Conservation (phyloP, 2,329 filamentous ascomycete species). For the Hymenotorrendiella dingleyae region DNA sequence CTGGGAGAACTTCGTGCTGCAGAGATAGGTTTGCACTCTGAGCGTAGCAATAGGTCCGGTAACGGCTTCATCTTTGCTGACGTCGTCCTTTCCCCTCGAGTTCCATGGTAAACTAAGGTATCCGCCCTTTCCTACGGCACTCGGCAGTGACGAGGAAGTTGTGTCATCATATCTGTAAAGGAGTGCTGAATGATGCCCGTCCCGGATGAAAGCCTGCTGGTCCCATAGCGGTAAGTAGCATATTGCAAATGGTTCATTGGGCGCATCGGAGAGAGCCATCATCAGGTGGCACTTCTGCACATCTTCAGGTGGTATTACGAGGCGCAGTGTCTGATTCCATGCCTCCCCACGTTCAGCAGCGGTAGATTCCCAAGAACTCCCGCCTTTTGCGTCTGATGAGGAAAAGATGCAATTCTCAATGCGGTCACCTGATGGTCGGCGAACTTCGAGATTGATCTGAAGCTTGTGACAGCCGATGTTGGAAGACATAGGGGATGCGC, state of each 20-base stretch:
- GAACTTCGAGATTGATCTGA: constrained; percentile 84
- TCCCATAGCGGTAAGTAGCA: constrained; percentile 95
- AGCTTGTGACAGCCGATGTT: constrained; percentile 65
- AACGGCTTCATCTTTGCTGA: constrained; percentile 64
- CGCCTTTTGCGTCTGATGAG: constrained; percentile 70
- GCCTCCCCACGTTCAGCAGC: constrained; percentile 70
- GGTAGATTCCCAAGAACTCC: constrained; percentile 85
- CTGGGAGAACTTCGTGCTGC: constrained; percentile 92
- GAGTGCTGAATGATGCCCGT: constrained; percentile 74
- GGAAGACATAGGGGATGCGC: constrained; percentile 62
- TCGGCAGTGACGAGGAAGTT: constrained; percentile 62
- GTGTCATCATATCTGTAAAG: constrained; percentile 90
- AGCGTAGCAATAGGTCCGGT: constrained; percentile 77
- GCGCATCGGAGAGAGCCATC: constrained; percentile 82
- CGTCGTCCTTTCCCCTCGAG: constrained; percentile 57
- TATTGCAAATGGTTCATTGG: constrained; percentile 82
- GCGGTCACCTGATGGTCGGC: constrained; percentile 69
- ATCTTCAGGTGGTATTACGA: constrained; percentile 72
- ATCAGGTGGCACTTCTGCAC: constrained; percentile 81
- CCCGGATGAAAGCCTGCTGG: constrained; percentile 79
- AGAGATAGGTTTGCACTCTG: constrained; percentile 76
- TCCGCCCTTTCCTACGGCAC: constrained; percentile 67
- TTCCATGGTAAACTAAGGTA: constrained; percentile 84
- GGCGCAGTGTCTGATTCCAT: constrained; percentile 84
- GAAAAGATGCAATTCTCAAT: constrained; percentile 85